Conservation (phyloP, 495 filamentous ascomycete genomes). For the Pseudomonodictys pantanalensis region DNA sequence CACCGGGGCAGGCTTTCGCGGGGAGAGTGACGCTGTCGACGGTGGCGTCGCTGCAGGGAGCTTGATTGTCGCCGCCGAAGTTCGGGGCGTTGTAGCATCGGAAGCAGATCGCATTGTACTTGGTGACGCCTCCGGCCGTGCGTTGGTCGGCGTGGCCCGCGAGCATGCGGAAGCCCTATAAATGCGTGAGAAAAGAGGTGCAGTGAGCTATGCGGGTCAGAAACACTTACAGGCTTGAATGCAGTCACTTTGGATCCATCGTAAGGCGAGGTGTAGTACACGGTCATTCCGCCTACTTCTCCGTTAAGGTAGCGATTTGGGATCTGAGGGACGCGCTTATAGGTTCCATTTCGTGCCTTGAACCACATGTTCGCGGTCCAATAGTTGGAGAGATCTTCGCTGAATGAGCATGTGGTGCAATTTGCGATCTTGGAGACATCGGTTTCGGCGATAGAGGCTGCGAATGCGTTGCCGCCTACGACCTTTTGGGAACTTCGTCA, state of each 20-base stretch:
- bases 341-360: not conserved
- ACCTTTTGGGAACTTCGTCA: not conserved
- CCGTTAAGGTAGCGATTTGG: too few species aligned
- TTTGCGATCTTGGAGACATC: conserved; percentile 5
- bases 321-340: not conserved
- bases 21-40: conserved; percentile 10
- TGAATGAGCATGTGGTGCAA: conserved; percentile 13
- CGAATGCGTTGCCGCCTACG: conserved; percentile 10
- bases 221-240: conserved; percentile 21
- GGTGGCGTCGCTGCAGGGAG: conserved; percentile 12
- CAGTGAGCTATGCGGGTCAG: too few species aligned
- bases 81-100: not conserved
- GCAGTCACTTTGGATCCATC: conserved; percentile 13
- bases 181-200: too few species aligned
- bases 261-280: conserved; percentile 25
- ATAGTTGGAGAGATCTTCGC: conserved; percentile 1
- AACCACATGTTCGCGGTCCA: not conserved
- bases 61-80: conserved; percentile 10
- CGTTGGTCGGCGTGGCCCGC: conserved; percentile 11
- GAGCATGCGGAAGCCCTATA: conserved; percentile 28
- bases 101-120: too few species aligned
- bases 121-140: not conserved
- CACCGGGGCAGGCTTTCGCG: conserved; percentile 18
- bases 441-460: not conserved
- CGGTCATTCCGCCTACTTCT: too few species aligned